A percentile compares a stretch with the other conserved stretches of the same genome.
These are phyloP conservation scores for Colletotrichum graminicola DNA, from an alignment of 2,329 filamentous ascomycete species.

Conservation along the genomic window DNA sequence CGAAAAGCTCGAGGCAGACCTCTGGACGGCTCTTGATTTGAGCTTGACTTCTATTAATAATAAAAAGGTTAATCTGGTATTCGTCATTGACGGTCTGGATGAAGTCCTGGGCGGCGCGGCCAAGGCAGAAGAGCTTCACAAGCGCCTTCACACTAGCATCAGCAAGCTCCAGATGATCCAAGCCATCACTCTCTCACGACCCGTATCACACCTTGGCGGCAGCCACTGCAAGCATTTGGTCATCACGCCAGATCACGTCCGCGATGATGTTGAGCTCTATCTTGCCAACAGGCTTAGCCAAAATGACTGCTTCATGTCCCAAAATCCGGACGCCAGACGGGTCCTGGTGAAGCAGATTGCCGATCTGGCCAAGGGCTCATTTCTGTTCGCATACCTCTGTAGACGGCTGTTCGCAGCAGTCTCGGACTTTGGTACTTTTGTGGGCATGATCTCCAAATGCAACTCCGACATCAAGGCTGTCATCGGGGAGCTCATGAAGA, in stretches of 20 bases:
- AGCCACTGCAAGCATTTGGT: conserved; percentile 48
- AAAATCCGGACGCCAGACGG: conserved; percentile 36
- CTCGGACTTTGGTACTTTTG: conserved; percentile 44
- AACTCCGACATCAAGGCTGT: conserved; percentile 45
- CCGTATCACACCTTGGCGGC: conserved; percentile 48
- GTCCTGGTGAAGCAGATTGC: conserved; percentile 49
- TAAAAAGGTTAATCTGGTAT: conserved; percentile 47
- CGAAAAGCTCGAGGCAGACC: conserved; percentile 47
- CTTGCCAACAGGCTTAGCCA: conserved; percentile 46
- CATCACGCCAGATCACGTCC: conserved; percentile 50
- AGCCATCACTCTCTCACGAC: conserved; percentile 53
- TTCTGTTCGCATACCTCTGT: conserved; percentile 54
- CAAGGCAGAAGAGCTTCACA: conserved; percentile 47
- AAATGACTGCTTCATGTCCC: conserved; percentile 39
- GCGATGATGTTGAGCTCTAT: conserved; percentile 51
- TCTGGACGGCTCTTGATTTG: conserved; percentile 52
- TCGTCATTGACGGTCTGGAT: conserved; percentile 55
- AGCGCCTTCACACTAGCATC: conserved; percentile 48
- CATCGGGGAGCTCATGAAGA: conserved; percentile 46
- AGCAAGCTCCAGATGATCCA: conserved; percentile 47
- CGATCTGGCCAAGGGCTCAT: conserved; percentile 51
- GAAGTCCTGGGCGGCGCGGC: conserved; percentile 48
- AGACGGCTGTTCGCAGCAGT: conserved; percentile 45
- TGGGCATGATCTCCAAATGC: conserved; percentile 45
- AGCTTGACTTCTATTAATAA: conserved; percentile 50